phyloP scores from a whole-genome alignment of 2,329 filamentous ascomycete species.

The Nigrospora oryzae region DNA sequence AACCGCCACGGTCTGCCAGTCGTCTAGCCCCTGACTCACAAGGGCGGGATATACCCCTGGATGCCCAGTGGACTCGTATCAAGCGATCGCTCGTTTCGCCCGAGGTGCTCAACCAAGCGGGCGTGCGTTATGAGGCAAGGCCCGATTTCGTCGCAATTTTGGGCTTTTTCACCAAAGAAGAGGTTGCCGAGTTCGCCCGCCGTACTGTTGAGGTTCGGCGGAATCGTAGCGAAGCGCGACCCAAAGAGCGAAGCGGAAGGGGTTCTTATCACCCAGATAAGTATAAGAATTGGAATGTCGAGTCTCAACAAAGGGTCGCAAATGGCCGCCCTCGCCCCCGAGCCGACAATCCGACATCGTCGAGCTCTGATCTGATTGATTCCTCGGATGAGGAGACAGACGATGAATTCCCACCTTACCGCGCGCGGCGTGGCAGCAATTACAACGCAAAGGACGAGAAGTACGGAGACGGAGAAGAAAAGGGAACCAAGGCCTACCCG shows the following conservation, averaged over 20 bases:
- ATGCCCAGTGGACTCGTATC: constrained; percentile 54
- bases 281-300: constrained; percentile 21
- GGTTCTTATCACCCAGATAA: constrained; percentile 21
- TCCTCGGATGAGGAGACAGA: constrained; percentile 13
- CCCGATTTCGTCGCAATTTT: constrained; percentile 53
- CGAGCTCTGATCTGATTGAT: constrained; percentile 16
- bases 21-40: constrained; percentile 47
- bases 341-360: constrained; percentile 13
- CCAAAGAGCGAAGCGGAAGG: constrained; percentile 7
- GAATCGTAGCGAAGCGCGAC: constrained; percentile 20
- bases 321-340: constrained; percentile 9
- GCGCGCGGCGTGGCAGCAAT: not conserved
- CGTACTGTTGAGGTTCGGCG: constrained; percentile 36
- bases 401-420: constrained; percentile 1
- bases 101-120: constrained; percentile 45
- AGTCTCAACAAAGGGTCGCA: constrained; percentile 2
- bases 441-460: constrained; percentile 1
- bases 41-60: constrained; percentile 45
- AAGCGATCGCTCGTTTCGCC: constrained; percentile 46
- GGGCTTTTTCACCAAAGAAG: constrained; percentile 40
- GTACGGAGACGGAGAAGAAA: constrained; percentile 15
- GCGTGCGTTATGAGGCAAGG: constrained; percentile 51
- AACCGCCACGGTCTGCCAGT: constrained; percentile 14
- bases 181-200: constrained; percentile 43
- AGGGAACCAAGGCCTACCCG: constrained; percentile 25